Evolutionary conservation across 352 stramenopile genomes (phyloP).

Genomic region (Thraustochytrium sp.): DNA sequence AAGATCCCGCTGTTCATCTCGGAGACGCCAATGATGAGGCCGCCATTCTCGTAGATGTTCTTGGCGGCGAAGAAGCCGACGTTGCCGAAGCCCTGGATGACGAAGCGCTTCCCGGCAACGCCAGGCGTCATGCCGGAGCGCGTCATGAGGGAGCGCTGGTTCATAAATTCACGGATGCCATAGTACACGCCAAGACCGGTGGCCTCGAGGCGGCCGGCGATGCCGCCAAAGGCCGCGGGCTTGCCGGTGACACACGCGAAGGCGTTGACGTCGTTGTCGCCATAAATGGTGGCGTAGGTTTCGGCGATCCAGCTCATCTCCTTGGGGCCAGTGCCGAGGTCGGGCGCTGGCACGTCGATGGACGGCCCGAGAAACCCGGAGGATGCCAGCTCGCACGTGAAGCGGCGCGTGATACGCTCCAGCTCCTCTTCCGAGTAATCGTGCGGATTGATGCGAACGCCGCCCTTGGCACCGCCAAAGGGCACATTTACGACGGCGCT

Average conservation of each 20-base stretch:
- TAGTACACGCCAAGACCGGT: constrained; percentile 47
- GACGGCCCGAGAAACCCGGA: constrained; percentile 47
- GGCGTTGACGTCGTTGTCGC: constrained; percentile 43
- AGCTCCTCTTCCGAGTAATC: constrained; percentile 48
- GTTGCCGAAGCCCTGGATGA: constrained; percentile 49
- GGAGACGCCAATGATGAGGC: constrained; percentile 39
- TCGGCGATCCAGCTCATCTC: constrained; percentile 50
- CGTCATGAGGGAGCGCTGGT: constrained; percentile 18
- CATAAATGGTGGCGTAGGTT: constrained; percentile 47
- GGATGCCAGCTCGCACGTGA: constrained; percentile 46
- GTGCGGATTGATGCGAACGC: constrained; percentile 41
- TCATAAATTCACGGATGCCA: constrained; percentile 44
- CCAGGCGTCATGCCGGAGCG: constrained; percentile 7
- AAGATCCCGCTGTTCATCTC: constrained; percentile 50
- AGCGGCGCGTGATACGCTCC: constrained; percentile 46
- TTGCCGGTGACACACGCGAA: constrained; percentile 46
- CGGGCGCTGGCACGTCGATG: constrained; percentile 46
- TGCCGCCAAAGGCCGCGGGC: constrained; percentile 41
- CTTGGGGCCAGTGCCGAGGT: constrained; percentile 44
- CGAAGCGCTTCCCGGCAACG: constrained; percentile 17
- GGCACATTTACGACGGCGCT: constrained; percentile 46
- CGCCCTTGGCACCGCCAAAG: constrained; percentile 46
- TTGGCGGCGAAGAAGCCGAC: constrained; percentile 49
- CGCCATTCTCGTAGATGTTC: constrained; percentile 45
- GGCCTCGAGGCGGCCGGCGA: constrained; percentile 42